Percentiles rank a stretch among this genome's conserved stretches.
These are phyloP conservation scores for Malassezia sp. DNA, from an alignment of 1,284 basidiomycete species.

Conservation along the genomic window DNA sequence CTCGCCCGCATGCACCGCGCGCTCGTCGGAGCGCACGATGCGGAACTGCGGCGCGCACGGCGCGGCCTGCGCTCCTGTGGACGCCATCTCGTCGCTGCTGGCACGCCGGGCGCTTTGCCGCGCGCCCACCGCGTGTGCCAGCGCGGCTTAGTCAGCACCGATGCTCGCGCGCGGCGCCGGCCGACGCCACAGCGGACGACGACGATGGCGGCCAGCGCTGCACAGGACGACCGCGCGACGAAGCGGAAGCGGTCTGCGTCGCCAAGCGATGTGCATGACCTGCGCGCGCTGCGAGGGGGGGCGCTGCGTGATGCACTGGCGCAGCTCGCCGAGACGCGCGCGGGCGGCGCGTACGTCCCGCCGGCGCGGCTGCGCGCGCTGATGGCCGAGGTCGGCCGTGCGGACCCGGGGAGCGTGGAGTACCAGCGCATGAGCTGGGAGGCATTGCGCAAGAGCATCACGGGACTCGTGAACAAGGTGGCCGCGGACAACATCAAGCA, in stretches of 20 bases:
- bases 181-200: too few species aligned
- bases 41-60: neutral
- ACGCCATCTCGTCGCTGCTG: too few species aligned
- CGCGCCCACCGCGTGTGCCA: too few species aligned
- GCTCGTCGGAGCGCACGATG: neutral
- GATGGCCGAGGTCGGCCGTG: constrained; percentile 64
- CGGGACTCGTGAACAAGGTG: constrained; percentile 94
- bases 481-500: constrained; percentile 84
- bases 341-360: constrained; percentile 92
- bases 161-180: constrained; percentile 3
- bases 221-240: constrained; percentile 11
- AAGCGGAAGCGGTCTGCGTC: constrained; percentile 15
- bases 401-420: constrained; percentile 78
- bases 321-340: constrained; percentile 51
- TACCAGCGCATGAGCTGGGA: constrained; percentile 95
- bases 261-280: neutral
- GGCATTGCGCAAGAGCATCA: constrained; percentile 90
- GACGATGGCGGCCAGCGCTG: too few species aligned
- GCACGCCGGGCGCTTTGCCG: too few species aligned
- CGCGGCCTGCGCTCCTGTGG: neutral
- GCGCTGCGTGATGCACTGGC: constrained; percentile 30
- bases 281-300: constrained; percentile 20
- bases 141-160: neutral
- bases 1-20: neutral
- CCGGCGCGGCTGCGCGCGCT: constrained; percentile 77